Conservation (phyloP, 2,329 filamentous ascomycete species). For the Ceratocystis papillata region DNA sequence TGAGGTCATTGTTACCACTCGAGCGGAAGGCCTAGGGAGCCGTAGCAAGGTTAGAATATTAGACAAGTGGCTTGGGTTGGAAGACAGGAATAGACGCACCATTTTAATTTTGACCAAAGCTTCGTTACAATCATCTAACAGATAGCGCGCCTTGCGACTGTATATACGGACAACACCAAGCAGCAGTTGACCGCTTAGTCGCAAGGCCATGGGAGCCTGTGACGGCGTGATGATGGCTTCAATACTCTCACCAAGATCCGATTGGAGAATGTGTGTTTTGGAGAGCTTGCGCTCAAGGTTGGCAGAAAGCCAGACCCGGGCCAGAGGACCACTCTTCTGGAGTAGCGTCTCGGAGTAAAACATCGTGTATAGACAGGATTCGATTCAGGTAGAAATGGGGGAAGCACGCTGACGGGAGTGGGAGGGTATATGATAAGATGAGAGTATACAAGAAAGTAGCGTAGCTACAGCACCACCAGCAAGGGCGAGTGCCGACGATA, state of each 20-base stretch:
- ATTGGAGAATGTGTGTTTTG: constrained; percentile 89
- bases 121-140: constrained; percentile 95
- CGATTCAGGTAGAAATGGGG: background rate
- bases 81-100: constrained; percentile 43
- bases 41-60: background rate
- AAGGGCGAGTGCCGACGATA: background rate
- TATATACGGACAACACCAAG: constrained; percentile 96
- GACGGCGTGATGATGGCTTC: constrained; percentile 87
- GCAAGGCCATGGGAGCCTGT: constrained; percentile 88
- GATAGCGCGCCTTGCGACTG: constrained; percentile 89
- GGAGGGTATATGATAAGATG: constrained; percentile 9
- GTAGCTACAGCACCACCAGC: background rate
- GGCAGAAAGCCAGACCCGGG: constrained; percentile 94
- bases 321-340: constrained; percentile 92
- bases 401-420: too few relatives aligned
- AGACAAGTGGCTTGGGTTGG: too few relatives aligned
- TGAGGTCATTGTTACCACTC: constrained; percentile 87
- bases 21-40: constrained; percentile 71
- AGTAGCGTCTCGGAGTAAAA: constrained; percentile 96
- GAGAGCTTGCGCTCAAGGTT: constrained; percentile 97
- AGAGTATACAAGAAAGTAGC: constrained; percentile 8
- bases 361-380: constrained; percentile 47
- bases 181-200: constrained; percentile 84
- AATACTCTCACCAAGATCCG: constrained; percentile 89
- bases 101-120: constrained; percentile 97